Conservation (phyloP, 2,329 filamentous ascomycete genomes). For the Alternaria metachromatica region DNA sequence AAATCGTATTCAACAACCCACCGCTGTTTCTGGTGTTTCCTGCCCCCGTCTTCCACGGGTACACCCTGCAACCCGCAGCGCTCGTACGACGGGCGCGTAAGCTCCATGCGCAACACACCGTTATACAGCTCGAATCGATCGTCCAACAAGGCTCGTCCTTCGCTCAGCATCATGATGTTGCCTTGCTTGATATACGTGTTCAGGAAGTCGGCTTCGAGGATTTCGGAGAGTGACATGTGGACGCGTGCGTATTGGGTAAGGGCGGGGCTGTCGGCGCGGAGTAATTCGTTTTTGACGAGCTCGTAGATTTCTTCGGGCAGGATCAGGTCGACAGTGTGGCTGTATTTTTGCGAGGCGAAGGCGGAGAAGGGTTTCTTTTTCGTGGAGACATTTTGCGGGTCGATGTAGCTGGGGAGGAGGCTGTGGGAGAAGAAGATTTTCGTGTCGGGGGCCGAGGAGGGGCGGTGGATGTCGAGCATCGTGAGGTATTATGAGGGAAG, state of each 20-base stretch:
- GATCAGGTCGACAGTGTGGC: constrained; percentile 76
- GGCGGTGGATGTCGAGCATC: constrained; percentile 47
- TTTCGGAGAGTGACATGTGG: constrained; percentile 72
- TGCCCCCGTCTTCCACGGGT: constrained; percentile 63
- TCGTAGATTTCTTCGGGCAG: constrained; percentile 70
- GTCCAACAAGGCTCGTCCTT: constrained; percentile 73
- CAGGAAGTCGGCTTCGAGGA: constrained; percentile 80
- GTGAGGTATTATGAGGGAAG: neutral
- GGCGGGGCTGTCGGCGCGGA: constrained; percentile 42
- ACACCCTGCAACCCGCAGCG: constrained; percentile 79
- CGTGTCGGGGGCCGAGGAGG: constrained; percentile 48
- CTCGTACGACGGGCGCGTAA: constrained; percentile 84
- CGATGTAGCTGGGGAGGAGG: constrained; percentile 69
- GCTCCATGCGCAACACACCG: constrained; percentile 74
- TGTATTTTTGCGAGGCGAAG: constrained; percentile 69
- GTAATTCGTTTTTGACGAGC: constrained; percentile 61
- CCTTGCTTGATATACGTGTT: constrained; percentile 84
- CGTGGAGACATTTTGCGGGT: constrained; percentile 61
- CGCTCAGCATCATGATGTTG: constrained; percentile 82
- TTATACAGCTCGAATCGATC: constrained; percentile 74
- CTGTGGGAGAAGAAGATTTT: constrained; percentile 80
- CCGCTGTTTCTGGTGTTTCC: constrained; percentile 71
- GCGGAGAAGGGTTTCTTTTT: constrained; percentile 80
- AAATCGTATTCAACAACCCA: constrained; percentile 85
- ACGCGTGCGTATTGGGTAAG: constrained; percentile 68